A percentile compares a stretch with the other conserved stretches of the same genome.
Conservation (phyloP, 805 yeast species). For the Tanozyma kutaoensis region DNA sequence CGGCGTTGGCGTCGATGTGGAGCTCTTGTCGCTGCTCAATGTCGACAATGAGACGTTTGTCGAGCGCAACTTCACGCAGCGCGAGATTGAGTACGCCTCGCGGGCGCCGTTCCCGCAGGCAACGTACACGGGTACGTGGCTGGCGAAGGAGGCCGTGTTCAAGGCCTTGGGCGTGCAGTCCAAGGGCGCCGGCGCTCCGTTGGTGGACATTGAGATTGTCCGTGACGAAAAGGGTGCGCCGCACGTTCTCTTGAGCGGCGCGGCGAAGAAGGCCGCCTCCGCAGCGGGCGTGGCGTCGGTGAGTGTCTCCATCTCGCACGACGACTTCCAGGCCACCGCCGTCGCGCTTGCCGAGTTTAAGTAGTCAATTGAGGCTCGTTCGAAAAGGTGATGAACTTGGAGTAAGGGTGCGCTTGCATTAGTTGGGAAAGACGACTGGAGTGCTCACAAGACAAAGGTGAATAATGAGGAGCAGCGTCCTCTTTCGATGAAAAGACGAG, state of each 20-base stretch:
- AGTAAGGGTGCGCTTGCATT: too few species aligned
- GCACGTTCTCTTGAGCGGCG: slow-evolving; percentile 60
- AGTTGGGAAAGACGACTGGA: too few species aligned
- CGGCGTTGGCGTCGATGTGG: slow-evolving; percentile 96
- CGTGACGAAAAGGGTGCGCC: slow-evolving; percentile 75
- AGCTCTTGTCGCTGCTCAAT: slow-evolving; percentile 70
- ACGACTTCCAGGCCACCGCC: slow-evolving; percentile 94
- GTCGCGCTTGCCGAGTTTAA: slow-evolving; percentile 69
- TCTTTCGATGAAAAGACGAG: too few species aligned
- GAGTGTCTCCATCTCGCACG: slow-evolving; percentile 88
- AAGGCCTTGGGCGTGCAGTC: slow-evolving; percentile 84
- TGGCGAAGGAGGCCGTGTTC: slow-evolving; percentile 98
- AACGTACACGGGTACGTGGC: slow-evolving; percentile 96
- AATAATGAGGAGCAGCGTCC: too few species aligned
- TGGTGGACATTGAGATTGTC: slow-evolving; percentile 79
- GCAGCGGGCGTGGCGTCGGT: slow-evolving; percentile 56
- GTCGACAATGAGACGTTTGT: slow-evolving; percentile 82
- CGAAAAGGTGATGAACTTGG: too few species aligned
- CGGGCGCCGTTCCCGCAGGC: slow-evolving; percentile 70
- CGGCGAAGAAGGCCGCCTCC: slow-evolving; percentile 62
- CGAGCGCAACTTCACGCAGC: slow-evolving; percentile 79
- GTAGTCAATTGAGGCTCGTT: too few species aligned
- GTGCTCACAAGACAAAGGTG: too few species aligned
- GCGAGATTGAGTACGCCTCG: slow-evolving; percentile 69
- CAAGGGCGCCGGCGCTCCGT: slow-evolving; percentile 90